phyloP scores from a whole-genome alignment of 176 grass and related monocot species.

The Hyparrhenia diplandra region DNA sequence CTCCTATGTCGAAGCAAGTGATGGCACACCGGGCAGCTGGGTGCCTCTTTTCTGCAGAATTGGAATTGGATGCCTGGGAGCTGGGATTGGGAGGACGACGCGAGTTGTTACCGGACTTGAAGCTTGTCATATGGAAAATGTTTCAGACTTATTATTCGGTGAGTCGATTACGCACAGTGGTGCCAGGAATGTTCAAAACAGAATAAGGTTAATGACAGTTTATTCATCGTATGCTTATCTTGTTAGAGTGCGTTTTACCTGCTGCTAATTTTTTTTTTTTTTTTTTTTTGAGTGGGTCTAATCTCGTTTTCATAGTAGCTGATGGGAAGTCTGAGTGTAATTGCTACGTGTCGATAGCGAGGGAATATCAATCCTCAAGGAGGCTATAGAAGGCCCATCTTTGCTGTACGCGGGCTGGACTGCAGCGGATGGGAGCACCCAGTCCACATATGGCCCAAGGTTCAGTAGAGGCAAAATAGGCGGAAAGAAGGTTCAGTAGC shows the following conservation, averaged over 20 bases:
- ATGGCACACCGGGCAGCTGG: conserved; percentile 16
- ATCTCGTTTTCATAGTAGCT: not conserved
- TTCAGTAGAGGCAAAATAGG: not conserved
- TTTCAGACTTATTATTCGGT: conserved; percentile 29
- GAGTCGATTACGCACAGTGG: conserved; percentile 10
- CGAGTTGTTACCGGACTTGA: conserved; percentile 36
- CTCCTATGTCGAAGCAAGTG: conserved; percentile 32
- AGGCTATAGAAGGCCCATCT: not conserved
- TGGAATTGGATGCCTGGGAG: conserved; percentile 46
- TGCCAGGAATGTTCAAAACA: not conserved
- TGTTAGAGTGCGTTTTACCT: not conserved
- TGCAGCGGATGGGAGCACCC: no score
- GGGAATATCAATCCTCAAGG: no score
- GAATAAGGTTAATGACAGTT: not conserved
- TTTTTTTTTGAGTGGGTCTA: no score
- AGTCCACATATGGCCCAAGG: not conserved
- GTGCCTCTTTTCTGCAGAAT: conserved; percentile 26
- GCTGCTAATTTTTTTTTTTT: no score
- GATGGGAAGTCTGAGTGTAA: not conserved
- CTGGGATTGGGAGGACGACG: conserved; percentile 15
- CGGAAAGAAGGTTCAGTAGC: no score
- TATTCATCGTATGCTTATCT: not conserved
- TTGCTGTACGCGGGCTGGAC: not conserved
- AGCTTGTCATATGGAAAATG: conserved; percentile 19
- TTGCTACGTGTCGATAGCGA: not conserved